A percentile compares a stretch with the other conserved stretches of the same genome.
These are phyloP conservation scores for Cystofilobasidium ferigula DNA, from an alignment of 768 basidiomycete species.

Conservation along the genomic window DNA sequence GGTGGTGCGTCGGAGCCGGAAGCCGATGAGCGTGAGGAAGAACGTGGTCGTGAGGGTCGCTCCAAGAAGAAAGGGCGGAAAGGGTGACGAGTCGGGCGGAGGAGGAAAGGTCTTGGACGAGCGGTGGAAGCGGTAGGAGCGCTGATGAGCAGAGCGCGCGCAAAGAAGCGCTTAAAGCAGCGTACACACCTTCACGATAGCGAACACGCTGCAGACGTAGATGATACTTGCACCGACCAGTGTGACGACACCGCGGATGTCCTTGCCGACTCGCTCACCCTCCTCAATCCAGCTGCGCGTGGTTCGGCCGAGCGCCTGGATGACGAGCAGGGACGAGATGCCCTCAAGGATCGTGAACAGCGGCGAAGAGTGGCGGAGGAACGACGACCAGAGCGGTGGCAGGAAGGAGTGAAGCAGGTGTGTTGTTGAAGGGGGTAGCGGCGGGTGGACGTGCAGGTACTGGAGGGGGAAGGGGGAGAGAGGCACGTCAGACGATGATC, in stretches of 20 bases:
- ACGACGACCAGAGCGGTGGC: constrained; percentile 56
- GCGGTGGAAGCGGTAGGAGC: not conserved
- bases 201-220: constrained; percentile 33
- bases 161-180: not conserved
- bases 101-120: constrained; percentile 20
- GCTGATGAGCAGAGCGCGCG: not conserved
- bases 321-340: constrained; percentile 69
- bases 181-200: constrained; percentile 32
- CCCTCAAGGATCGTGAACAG: constrained; percentile 73
- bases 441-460: constrained; percentile 34
- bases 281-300: constrained; percentile 33
- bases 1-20: constrained; percentile 75
- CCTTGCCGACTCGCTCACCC: constrained; percentile 35
- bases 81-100: constrained; percentile 66
- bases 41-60: constrained; percentile 76
- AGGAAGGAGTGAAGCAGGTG: constrained; percentile 19
- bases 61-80: constrained; percentile 80
- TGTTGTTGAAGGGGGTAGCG: constrained; percentile 13
- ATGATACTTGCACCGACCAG: constrained; percentile 33
- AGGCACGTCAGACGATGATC: not conserved
- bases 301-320: constrained; percentile 16
- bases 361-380: constrained; percentile 60
- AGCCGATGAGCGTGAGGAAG: constrained; percentile 85
- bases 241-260: constrained; percentile 33
- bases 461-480: constrained; percentile 30